A percentile compares a stretch with the other conserved stretches of the same genome.
Evolutionary conservation across 1,139 yeast genomes (phyloP).

Genomic region (Chernovozyma aurita): DNA sequence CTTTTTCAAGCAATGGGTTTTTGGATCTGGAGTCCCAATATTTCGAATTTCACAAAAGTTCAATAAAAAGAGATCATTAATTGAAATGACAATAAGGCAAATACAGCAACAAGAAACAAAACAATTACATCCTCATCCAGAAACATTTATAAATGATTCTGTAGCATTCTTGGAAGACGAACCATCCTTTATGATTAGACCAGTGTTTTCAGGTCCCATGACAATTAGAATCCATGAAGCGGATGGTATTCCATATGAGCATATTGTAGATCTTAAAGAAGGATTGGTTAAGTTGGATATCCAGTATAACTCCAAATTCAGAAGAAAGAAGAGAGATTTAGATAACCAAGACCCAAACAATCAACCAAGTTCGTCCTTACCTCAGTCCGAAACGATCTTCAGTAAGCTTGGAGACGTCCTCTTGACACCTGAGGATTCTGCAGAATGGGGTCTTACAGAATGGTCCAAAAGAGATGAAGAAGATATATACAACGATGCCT

Average conservation of each 20-base stretch:
- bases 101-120: constrained; percentile 64
- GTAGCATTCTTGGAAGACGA: constrained; percentile 38
- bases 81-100: constrained; percentile 93
- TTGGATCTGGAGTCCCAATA: constrained; percentile 83
- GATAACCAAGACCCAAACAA: constrained; percentile 13
- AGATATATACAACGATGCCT: constrained; percentile 66
- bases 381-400: constrained; percentile 17
- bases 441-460: constrained; percentile 71
- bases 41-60: constrained; percentile 87
- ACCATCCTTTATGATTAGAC: constrained; percentile 34
- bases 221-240: constrained; percentile 96
- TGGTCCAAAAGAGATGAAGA: constrained; percentile 74
- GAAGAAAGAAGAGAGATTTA: constrained; percentile 55
- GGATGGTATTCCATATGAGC: constrained; percentile 99
- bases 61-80: constrained; percentile 87
- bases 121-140: constrained; percentile 28
- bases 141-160: constrained; percentile 45
- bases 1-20: constrained; percentile 93
- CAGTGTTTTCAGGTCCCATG: constrained; percentile 86
- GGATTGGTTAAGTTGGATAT: constrained; percentile 83
- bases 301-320: constrained; percentile 89
- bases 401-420: constrained; percentile 80
- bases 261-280: constrained; percentile 88
- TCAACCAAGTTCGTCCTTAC: not conserved
- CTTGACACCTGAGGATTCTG: constrained; percentile 53